Base-by-base conservation (phyloP, 129 eudicot genomes). In the Centrapalus pauciflorus region DNA sequence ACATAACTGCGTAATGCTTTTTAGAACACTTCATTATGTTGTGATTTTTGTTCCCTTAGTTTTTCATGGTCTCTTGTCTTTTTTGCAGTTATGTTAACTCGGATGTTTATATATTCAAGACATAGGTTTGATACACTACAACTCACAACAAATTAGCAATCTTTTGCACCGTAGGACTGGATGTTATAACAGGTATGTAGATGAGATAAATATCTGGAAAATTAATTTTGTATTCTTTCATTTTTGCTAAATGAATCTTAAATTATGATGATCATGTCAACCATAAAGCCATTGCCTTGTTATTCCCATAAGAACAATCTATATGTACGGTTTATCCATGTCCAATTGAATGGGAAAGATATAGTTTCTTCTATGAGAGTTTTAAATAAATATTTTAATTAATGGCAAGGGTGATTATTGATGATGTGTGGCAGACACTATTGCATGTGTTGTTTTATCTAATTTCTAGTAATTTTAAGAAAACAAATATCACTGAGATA, bases 181-280 rank as follows among this genome's bases (percentile, higher is more conserved):
- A 72, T 61, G 52, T 37, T 61, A 70, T 61, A 24, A 72, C 63
- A 72, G 77, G 77, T 72, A 72, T 72, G 70, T 72, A 72, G 77
- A 61, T 61, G 76, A 49, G 77, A 72, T 14, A 50, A 34, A 51
- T 34, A 55, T 61, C 55, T 24, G 20, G 33, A 33, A 72, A 61
- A 27, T 71, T 34, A 72, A 19, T 12, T 4, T 34, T 61, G 77
- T 62, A 72, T 72, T 72, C 70, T 72, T 72, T 72, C 54, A 72
- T 72, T 72, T 72, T 72, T 50, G 35, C 77, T 7, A 61, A 50
- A 49, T 35, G 70, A 61, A 50, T 72, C 14, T 61, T 62, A 70
- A 72, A 46, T 68, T 68, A 59, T 58, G 67, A 70, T 57, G 48
- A 58, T 60, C 35, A 60, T 33, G 54, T 61, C 77, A 72, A 48